Evolutionary conservation across 2,329 filamentous ascomycete species (phyloP).

Genomic region (Trichoderma citrinoviride): DNA sequence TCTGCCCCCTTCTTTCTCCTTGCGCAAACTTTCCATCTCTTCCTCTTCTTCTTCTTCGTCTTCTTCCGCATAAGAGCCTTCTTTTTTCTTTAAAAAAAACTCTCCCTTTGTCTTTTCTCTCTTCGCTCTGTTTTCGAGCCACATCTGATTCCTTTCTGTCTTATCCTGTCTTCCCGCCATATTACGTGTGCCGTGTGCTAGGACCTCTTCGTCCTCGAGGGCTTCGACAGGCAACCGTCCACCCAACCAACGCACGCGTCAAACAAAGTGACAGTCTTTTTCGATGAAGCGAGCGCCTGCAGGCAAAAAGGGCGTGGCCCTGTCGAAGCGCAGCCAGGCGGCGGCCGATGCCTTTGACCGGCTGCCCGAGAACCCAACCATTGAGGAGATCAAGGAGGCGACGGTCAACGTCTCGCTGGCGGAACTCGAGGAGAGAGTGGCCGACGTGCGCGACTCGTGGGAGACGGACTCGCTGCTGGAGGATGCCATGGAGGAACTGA

Average conservation of each 20-base stretch:
- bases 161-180: neutral
- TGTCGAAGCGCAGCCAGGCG: constrained; percentile 34
- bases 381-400: constrained; percentile 38
- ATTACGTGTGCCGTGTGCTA: neutral
- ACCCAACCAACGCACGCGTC: neutral
- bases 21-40: neutral
- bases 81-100: neutral
- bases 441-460: constrained; percentile 55
- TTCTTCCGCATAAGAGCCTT: neutral
- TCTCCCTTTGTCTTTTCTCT: neutral
- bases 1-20: neutral
- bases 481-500: constrained; percentile 58
- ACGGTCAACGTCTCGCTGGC: constrained; percentile 38
- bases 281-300: constrained; percentile 23
- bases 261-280: neutral
- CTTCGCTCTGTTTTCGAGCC: neutral
- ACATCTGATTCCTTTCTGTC: neutral
- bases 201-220: neutral
- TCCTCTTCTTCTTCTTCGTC: neutral
- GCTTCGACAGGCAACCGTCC: neutral
- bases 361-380: constrained; percentile 35
- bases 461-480: constrained; percentile 64
- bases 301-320: constrained; percentile 33
- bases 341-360: constrained; percentile 39
- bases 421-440: constrained; percentile 52